These are phyloP conservation scores for Paramecium sexaurelia DNA, from an alignment of 73 alveolate genomes.

Conservation along the genomic window DNA sequence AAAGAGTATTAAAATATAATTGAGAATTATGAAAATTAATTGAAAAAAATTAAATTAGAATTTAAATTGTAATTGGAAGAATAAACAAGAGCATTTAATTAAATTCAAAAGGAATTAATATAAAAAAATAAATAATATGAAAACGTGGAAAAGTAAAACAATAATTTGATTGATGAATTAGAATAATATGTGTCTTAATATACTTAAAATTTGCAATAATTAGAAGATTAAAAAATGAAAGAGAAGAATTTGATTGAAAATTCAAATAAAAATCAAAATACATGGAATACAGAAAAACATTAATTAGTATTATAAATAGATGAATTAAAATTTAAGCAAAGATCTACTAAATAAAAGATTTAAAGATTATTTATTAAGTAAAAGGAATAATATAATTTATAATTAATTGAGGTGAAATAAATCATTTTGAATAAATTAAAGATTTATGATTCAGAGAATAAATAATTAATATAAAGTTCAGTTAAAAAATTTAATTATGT, in stretches of 20 bases:
- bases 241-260: neutral
- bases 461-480: neutral
- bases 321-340: neutral
- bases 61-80: neutral
- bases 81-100: neutral
- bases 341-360: neutral
- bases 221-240: neutral
- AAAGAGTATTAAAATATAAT: neutral
- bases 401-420: neutral
- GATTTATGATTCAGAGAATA: neutral
- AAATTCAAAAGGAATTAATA: slow-evolving; percentile 15
- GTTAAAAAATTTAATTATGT: slow-evolving; percentile 33
- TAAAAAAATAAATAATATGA: neutral
- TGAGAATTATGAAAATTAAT: neutral
- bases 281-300: slow-evolving; percentile 17
- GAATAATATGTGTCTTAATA: neutral
- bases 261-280: neutral
- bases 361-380: neutral
- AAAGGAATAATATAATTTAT: neutral
- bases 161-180: neutral
- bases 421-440: neutral
- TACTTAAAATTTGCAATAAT: neutral
- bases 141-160: neutral
- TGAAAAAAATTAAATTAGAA: neutral
- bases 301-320: neutral